These are phyloP conservation scores for Zanthoxylum bungeanum DNA, from an alignment of 345 rosid species.

Conservation along the genomic window DNA sequence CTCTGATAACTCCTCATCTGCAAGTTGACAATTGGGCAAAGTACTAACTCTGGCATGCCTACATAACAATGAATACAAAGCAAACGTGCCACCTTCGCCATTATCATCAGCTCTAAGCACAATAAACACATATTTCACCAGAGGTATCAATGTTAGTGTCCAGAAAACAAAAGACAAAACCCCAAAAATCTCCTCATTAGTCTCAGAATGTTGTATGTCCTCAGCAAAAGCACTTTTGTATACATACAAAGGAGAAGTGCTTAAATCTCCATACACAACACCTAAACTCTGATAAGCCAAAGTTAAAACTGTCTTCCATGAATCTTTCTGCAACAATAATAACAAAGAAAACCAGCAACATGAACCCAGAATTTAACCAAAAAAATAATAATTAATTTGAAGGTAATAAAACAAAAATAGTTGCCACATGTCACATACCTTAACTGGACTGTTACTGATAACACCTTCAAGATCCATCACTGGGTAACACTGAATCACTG, in stretches of 20 bases:
- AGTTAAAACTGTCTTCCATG: conserved; percentile 72
- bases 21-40: conserved; percentile 77
- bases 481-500: conserved; percentile 26
- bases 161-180: conserved; percentile 79
- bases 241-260: conserved; percentile 82
- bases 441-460: conserved; percentile 40
- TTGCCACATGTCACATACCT: conserved; percentile 43
- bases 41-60: conserved; percentile 74
- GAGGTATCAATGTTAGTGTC: conserved; percentile 75
- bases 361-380: too few species aligned
- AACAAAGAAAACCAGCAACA: conserved; percentile 9
- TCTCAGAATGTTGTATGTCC: conserved; percentile 75
- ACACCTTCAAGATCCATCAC: conserved; percentile 67
- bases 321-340: conserved; percentile 62
- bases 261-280: conserved; percentile 86
- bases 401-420: not conserved
- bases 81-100: conserved; percentile 92
- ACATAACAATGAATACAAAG: conserved; percentile 73
- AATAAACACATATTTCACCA: conserved; percentile 70
- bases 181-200: conserved; percentile 88
- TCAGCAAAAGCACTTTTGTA: conserved; percentile 86
- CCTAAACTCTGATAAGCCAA: conserved; percentile 88
- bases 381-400: conserved; percentile 14
- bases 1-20: conserved; percentile 74
- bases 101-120: conserved; percentile 88